Conservation (phyloP, 495 filamentous ascomycete genomes). For the Choiromyces venosus region DNA sequence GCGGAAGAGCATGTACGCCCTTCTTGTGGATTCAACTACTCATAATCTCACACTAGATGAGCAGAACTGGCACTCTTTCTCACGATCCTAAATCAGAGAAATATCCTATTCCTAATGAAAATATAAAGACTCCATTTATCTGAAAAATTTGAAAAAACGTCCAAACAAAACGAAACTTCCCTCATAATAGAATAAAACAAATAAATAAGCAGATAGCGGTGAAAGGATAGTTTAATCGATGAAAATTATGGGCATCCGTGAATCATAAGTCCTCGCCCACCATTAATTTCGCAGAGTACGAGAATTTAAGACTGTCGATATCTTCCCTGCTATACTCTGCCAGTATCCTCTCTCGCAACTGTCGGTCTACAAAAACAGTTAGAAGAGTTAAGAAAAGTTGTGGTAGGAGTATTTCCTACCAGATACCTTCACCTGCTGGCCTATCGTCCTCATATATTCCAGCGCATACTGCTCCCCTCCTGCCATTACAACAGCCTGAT, state of each 20-base stretch:
- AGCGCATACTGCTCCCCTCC: conserved; percentile 35
- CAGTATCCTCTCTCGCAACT: conserved; percentile 13
- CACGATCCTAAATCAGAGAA: not conserved
- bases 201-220: not conserved
- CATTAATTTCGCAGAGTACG: conserved; percentile 28
- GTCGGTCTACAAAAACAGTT: conserved; percentile 13
- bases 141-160: not conserved
- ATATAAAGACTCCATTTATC: not conserved
- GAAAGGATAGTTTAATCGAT: not conserved
- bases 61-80: not conserved
- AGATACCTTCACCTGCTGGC: conserved; percentile 23
- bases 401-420: conserved; percentile 12
- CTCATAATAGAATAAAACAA: not conserved
- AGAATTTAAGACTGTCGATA: conserved; percentile 28
- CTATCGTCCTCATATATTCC: conserved; percentile 34
- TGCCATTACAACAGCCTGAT: conserved; percentile 32
- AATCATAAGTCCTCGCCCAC: conserved; percentile 25
- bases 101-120: not conserved
- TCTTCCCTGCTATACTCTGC: conserved; percentile 18
- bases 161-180: not conserved
- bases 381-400: not conserved
- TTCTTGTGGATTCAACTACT: not conserved
- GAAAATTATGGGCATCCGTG: not conserved
- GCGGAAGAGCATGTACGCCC: not conserved
- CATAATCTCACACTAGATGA: not conserved